phyloP scores from a whole-genome alignment of 108 stramenopile species.

The Conticribra weissflogii region DNA sequence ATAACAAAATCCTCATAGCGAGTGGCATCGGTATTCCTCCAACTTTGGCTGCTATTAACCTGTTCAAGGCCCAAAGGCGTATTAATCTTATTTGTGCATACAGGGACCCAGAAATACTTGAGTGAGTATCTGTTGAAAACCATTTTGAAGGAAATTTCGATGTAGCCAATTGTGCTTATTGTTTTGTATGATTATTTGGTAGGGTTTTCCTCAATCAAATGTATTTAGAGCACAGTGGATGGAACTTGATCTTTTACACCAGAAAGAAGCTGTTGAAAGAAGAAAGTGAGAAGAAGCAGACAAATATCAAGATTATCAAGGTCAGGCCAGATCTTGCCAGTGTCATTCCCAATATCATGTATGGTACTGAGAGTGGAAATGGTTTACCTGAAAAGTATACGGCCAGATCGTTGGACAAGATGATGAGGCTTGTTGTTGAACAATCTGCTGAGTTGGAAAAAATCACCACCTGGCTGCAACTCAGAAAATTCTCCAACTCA shows the following conservation, averaged over 20 bases:
- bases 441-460: slow-evolving; percentile 7
- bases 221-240: slow-evolving; percentile 48
- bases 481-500: slow-evolving; percentile 1
- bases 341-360: slow-evolving; percentile 47
- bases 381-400: slow-evolving; percentile 39
- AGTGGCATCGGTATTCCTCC: slow-evolving; percentile 57
- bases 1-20: slow-evolving; percentile 52
- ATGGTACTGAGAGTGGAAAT: slow-evolving; percentile 35
- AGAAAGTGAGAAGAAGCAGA: slow-evolving; percentile 13
- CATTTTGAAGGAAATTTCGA: neutral
- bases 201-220: slow-evolving; percentile 41
- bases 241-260: slow-evolving; percentile 56
- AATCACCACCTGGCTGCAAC: slow-evolving; percentile 1
- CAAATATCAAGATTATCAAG: slow-evolving; percentile 44
- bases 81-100: slow-evolving; percentile 53
- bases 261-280: slow-evolving; percentile 28
- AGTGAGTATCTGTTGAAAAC: neutral
- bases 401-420: neutral
- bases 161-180: no score
- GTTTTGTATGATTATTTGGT: no score
- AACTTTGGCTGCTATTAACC: slow-evolving; percentile 36
- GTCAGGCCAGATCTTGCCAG: slow-evolving; percentile 36
- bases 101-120: slow-evolving; percentile 38
- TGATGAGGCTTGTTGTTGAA: slow-evolving; percentile 9
- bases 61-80: slow-evolving; percentile 35